phyloP scores from a whole-genome alignment of 1,284 basidiomycete species.

The Phellopilus nigrolimitatus region DNA sequence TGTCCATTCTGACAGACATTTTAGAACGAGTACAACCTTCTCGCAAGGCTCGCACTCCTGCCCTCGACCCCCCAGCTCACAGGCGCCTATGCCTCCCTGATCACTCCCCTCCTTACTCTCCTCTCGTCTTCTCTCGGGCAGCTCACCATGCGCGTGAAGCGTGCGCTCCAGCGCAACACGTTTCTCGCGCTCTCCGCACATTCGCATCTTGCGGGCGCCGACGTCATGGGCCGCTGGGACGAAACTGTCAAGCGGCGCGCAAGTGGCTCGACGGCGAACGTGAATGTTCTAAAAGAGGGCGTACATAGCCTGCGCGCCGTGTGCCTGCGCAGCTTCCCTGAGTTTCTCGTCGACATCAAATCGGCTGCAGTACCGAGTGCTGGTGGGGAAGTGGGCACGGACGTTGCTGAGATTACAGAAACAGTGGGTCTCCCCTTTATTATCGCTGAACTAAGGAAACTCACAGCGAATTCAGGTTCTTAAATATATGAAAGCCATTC shows the following conservation, averaged over 20 bases:
- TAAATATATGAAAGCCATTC: constrained; percentile 61
- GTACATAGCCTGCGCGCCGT: constrained; percentile 57
- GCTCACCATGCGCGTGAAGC: constrained; percentile 67
- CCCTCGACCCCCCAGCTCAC: constrained; percentile 42
- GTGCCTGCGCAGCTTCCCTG: constrained; percentile 74
- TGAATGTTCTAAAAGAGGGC: constrained; percentile 68
- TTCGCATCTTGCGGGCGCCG: constrained; percentile 21
- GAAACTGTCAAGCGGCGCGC: constrained; percentile 48
- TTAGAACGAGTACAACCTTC: constrained; percentile 58
- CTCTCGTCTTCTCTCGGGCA: constrained; percentile 59
- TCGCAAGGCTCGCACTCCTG: constrained; percentile 58
- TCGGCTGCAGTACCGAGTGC: constrained; percentile 44
- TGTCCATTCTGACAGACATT: constrained; percentile 2
- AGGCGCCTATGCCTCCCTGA: constrained; percentile 54
- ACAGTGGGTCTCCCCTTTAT: constrained; percentile 40
- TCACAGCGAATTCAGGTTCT: constrained; percentile 6
- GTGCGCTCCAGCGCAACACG: constrained; percentile 76
- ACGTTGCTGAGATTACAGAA: constrained; percentile 56
- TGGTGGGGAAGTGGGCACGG: constrained; percentile 49
- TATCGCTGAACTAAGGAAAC: neutral
- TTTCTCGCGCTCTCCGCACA: constrained; percentile 75
- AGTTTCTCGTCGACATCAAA: constrained; percentile 72
- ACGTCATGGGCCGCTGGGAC: constrained; percentile 58
- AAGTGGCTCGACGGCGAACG: constrained; percentile 40
- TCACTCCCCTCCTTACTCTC: constrained; percentile 57